A percentile compares a stretch with the other conserved stretches of the same genome.
These are phyloP conservation scores for Colletotrichum siamense DNA, from an alignment of 2,329 filamentous ascomycete species.

Conservation along the genomic window DNA sequence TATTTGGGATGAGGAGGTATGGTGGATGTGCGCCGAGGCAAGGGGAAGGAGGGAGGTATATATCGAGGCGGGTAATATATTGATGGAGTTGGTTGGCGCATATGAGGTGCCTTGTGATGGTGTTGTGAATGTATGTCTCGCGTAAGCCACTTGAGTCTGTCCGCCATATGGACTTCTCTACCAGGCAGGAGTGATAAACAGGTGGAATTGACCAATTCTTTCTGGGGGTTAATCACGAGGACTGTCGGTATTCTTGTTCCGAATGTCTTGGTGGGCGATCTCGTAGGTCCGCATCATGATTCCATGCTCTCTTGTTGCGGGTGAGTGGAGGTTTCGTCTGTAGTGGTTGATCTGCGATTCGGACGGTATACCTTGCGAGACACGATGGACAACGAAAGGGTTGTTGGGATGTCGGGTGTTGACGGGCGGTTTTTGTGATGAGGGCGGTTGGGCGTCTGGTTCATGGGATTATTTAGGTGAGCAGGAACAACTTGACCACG, in stretches of 20 bases:
- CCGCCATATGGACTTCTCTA: not conserved
- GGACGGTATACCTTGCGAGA: not conserved
- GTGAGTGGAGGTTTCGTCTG: not conserved
- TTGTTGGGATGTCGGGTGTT: not conserved
- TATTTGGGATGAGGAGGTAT: not conserved
- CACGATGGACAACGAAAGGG: rapidly evolving
- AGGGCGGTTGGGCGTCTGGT: not conserved
- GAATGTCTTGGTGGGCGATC: not conserved
- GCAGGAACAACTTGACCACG: rapidly evolving
- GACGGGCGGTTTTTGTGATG: rapidly evolving
- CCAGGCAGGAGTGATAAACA: not conserved
- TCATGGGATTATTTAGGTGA: rapidly evolving
- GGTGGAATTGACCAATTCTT: not conserved
- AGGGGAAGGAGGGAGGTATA: not conserved
- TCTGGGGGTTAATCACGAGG: not conserved
- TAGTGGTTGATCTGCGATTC: not conserved
- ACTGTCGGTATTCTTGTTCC: not conserved
- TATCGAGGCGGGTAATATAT: not conserved
- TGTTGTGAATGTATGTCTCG: not conserved
- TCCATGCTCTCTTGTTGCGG: not conserved
- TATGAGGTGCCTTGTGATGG: not conserved
- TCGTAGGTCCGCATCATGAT: rapidly evolving
- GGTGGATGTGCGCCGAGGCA: not conserved
- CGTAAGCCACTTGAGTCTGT: not conserved
- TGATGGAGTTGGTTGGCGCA: not conserved